Evolutionary conservation across 805 yeast genomes (phyloP).

Genomic region (Teunomyces cretensis): DNA sequence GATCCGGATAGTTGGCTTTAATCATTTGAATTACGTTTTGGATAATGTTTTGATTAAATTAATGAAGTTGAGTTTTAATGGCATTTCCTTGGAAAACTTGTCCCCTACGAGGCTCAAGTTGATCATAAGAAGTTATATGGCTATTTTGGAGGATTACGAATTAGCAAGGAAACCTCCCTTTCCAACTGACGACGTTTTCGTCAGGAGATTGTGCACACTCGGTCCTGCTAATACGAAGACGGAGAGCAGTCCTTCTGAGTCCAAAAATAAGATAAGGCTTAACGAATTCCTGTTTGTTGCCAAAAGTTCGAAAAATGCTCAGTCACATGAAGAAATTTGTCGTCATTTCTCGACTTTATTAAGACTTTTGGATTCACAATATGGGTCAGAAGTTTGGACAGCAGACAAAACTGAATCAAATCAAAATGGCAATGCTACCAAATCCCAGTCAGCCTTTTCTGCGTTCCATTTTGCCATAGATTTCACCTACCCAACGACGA

Average conservation of each 20-base stretch:
- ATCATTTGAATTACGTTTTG: conserved; percentile 73
- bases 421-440: conserved; percentile 7
- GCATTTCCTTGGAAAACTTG: conserved; percentile 56
- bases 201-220: not conserved
- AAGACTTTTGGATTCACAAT: conserved; percentile 56
- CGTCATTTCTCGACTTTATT: conserved; percentile 54
- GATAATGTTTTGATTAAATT: conserved; percentile 77
- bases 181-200: conserved; percentile 54
- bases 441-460: conserved; percentile 36
- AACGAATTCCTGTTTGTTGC: conserved; percentile 43
- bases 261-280: conserved; percentile 4
- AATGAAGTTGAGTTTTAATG: conserved; percentile 60
- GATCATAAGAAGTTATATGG: conserved; percentile 67
- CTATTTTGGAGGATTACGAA: conserved; percentile 65
- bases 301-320: conserved; percentile 44
- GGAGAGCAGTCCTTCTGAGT: not conserved
- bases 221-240: not conserved
- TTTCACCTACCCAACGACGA: conserved; percentile 30
- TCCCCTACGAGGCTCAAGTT: conserved; percentile 71
- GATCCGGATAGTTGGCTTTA: conserved; percentile 74
- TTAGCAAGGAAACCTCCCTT: conserved; percentile 63
- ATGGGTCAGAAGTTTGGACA: conserved; percentile 42
- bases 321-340: conserved; percentile 71
- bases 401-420: conserved; percentile 8
- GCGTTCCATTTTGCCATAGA: conserved; percentile 38